Conservation (phyloP, 2,329 filamentous ascomycete species). For the Fusarium brachygibbosum region DNA sequence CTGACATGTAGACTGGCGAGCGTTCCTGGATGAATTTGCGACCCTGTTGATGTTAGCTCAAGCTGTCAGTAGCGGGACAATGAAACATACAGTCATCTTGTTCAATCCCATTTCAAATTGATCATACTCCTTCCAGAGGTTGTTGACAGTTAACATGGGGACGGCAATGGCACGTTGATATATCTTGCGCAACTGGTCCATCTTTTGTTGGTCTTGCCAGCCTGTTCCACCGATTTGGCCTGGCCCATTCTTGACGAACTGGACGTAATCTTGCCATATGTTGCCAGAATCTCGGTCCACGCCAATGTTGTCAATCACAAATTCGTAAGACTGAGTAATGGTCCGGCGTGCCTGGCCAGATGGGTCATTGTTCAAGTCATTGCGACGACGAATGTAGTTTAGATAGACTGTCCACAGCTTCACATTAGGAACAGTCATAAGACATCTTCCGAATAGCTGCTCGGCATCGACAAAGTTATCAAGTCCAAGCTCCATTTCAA, state of each 20-base stretch:
- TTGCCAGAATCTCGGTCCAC: constrained; percentile 90
- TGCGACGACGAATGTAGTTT: constrained; percentile 92
- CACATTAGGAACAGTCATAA: constrained; percentile 84
- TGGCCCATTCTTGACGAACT: constrained; percentile 90
- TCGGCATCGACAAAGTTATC: constrained; percentile 87
- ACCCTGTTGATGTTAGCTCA: constrained; percentile 66
- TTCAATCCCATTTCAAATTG: constrained; percentile 95
- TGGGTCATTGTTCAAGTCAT: constrained; percentile 84
- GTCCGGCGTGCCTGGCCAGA: constrained; percentile 81
- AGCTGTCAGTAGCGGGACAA: constrained; percentile 12
- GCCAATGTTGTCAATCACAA: constrained; percentile 90
- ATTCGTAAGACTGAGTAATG: constrained; percentile 89
- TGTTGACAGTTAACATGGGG: constrained; percentile 85
- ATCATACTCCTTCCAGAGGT: constrained; percentile 97
- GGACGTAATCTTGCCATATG: constrained; percentile 95
- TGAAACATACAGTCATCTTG: constrained; percentile 81
- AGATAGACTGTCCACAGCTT: constrained; percentile 93
- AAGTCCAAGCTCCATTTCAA: constrained; percentile 88
- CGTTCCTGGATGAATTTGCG: constrained; percentile 95
- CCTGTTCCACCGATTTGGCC: constrained; percentile 85
- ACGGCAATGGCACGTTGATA: constrained; percentile 92
- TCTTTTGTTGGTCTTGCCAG: constrained; percentile 99
- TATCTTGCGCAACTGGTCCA: constrained; percentile 90
- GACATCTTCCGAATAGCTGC: constrained; percentile 83
- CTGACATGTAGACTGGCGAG: constrained; percentile 95